Percentiles rank a stretch among this genome's conserved stretches.
phyloP scores from a whole-genome alignment of 2,329 filamentous ascomycete genomes.

The Aspergillus ochraceus region DNA sequence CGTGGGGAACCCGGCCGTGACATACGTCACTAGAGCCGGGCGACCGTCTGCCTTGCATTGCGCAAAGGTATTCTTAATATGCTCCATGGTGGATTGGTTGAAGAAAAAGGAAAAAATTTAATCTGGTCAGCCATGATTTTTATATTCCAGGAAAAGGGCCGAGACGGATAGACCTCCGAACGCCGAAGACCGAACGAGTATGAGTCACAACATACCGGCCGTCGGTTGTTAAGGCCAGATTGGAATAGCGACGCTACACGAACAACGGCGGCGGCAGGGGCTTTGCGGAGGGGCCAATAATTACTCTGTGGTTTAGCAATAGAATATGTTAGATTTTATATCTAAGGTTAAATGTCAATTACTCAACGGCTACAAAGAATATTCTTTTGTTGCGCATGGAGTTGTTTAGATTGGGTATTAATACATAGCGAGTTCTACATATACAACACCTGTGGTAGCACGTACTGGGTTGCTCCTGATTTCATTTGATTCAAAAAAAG shows the following conservation, averaged over 20 bases:
- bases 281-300: too few species aligned
- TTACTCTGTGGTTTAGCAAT: too few species aligned
- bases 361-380: too few species aligned
- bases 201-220: background rate
- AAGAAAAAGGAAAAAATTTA: background rate
- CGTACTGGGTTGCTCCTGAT: too few species aligned
- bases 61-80: conserved; percentile 53
- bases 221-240: too few species aligned
- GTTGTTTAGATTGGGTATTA: too few species aligned
- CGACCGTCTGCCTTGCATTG: conserved; percentile 55
- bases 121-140: background rate
- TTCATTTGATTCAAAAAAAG: too few species aligned
- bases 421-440: too few species aligned
- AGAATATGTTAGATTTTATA: too few species aligned
- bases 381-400: too few species aligned
- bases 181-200: background rate
- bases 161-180: background rate
- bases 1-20: conserved; percentile 86
- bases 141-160: background rate
- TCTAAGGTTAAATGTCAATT: too few species aligned
- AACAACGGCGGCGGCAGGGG: background rate
- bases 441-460: too few species aligned
- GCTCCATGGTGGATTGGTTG: conserved; percentile 39
- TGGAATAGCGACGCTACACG: background rate
- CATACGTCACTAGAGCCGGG: conserved; percentile 85